Base-by-base conservation (phyloP, 2,329 filamentous ascomycete genomes). In the Podosphaera fusca region DNA sequence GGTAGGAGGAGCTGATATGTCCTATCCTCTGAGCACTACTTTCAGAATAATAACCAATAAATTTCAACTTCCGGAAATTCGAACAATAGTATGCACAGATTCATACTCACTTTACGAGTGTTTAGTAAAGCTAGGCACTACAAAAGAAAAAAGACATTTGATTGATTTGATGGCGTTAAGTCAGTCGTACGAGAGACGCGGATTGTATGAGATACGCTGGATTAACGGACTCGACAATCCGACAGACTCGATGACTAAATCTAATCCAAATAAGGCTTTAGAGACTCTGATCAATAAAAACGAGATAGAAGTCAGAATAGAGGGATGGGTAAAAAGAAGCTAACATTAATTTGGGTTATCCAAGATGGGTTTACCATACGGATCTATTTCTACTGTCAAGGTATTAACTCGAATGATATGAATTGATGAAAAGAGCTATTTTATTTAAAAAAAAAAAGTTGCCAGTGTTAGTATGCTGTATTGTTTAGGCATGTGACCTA, bases 111-210 rank as follows among this genome's bases (percentile, higher is more conserved):
- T 42, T 9, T 42, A 42, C n/a, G 38, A 42, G n/a, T 42, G 46
- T 31, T 42, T 63, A 1, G 40, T 61, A 1, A 63, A 62, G 14
- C 45, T 62, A 0, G 52, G 58, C 2, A 61, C 58, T 1, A 63
- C 57, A 0, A 58, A 60, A 29, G 58, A 64, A n/a, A 57, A 57
- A 40, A 10, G 56, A 2, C 29, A 53, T 12, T 52, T 58, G 46
- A 58, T 58, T 45, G 58, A 64, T 49, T 61, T 64, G 10, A 63
- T 64, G 49, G 54, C 56, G 0, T 10, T 65, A 0, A 30, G 59
- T 0, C 47, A 64, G 55, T 59, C 56, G 0, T 64, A 64, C 42
- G 58, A 64, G 58, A 64, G 21, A 21, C 1, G 21, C 21, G 21
- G 21, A 21, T 21, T 21, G 21, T 21, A 21, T 21, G 21, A 21